Percentiles rank a stretch among this genome's conserved stretches.
Evolutionary conservation across 2,329 filamentous ascomycete species (phyloP).

Genomic region (Furcasterigmium sp.): DNA sequence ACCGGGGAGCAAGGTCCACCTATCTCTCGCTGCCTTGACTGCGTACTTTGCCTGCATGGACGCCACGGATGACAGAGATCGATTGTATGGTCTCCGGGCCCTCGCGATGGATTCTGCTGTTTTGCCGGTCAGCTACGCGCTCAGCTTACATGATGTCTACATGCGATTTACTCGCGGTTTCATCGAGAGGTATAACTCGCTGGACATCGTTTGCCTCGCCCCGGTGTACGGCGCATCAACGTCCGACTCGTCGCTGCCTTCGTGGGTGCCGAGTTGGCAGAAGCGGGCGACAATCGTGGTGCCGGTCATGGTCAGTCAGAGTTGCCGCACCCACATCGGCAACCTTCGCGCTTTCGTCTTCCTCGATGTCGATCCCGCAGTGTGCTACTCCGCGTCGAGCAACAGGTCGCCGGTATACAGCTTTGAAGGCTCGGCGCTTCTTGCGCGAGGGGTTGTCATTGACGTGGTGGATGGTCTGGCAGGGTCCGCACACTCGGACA

Average conservation of each 20-base stretch:
- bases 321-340: neutral
- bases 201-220: neutral
- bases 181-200: neutral
- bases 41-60: neutral
- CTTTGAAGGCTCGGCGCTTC: neutral
- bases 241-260: neutral
- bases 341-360: neutral
- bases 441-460: neutral
- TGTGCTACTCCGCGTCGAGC: neutral
- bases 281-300: neutral
- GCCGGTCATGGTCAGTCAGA: neutral
- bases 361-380: neutral
- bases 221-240: neutral
- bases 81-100: neutral
- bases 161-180: neutral
- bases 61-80: neutral
- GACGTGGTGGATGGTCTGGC: neutral
- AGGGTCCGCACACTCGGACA: neutral
- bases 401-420: neutral
- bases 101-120: neutral
- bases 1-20: too few species aligned
- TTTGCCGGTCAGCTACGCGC: neutral
- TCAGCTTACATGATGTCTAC: neutral
- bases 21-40: neutral
- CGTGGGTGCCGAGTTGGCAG: neutral